Percentiles rank a stretch among this genome's conserved stretches.
Evolutionary conservation across 331 rosid species (phyloP).

Genomic region (Dryas integrifolia): DNA sequence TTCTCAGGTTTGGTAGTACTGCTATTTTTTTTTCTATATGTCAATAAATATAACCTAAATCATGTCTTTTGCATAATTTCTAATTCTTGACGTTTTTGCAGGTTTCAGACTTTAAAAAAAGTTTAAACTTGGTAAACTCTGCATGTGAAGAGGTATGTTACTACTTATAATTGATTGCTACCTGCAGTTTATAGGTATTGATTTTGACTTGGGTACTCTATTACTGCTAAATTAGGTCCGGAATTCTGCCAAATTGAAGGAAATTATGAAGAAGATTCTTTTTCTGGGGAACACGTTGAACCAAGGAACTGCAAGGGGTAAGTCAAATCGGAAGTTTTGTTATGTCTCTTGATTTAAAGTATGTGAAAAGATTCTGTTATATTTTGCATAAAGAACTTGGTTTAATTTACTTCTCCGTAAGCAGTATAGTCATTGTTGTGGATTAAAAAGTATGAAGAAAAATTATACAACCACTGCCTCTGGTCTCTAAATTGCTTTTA

Average conservation of each 20-base stretch:
- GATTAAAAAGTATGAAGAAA: constrained; percentile 12
- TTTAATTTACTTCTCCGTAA: background rate
- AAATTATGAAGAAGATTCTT: constrained; percentile 82
- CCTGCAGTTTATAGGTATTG: constrained; percentile 10
- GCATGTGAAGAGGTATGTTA: constrained; percentile 86
- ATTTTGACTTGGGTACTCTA: constrained; percentile 33
- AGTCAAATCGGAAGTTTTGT: constrained; percentile 10
- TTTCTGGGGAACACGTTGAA: constrained; percentile 88
- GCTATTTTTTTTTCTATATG: constrained; percentile 8
- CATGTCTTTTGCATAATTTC: constrained; percentile 25
- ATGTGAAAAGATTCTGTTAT: constrained; percentile 11
- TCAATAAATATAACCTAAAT: background rate
- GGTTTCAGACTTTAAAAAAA: constrained; percentile 81
- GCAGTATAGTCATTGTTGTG: background rate
- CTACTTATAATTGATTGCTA: constrained; percentile 24
- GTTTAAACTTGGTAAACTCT: constrained; percentile 76
- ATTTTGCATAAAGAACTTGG: background rate
- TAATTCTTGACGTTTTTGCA: constrained; percentile 38
- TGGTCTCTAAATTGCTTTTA: background rate
- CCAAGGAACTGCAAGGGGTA: constrained; percentile 99
- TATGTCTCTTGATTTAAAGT: background rate
- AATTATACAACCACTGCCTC: background rate
- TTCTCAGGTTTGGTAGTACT: constrained; percentile 73
- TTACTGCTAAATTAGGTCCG: constrained; percentile 61
- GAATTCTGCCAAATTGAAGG: constrained; percentile 73